Evolutionary conservation across 2,329 filamentous ascomycete species (phyloP).

Genomic region (Paraphoma sp.): DNA sequence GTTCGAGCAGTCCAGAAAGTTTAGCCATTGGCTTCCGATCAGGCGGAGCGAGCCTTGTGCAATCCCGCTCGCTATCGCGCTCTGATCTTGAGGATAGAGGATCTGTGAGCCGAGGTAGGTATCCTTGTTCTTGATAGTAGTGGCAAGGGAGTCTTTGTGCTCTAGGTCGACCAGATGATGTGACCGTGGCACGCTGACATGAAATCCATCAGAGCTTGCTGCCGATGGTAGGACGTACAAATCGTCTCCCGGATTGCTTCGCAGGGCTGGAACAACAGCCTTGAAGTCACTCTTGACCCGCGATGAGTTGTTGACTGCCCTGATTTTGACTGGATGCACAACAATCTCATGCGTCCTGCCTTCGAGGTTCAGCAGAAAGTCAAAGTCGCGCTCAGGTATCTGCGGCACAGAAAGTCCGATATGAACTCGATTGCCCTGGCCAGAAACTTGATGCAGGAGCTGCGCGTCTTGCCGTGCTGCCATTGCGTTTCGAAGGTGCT

Average conservation of each 20-base stretch:
- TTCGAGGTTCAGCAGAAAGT: slow-evolving; percentile 25
- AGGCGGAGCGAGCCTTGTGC: slow-evolving; percentile 28
- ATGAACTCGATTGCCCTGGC: slow-evolving; percentile 18
- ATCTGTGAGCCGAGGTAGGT: slow-evolving; percentile 23
- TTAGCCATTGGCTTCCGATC: slow-evolving; percentile 33
- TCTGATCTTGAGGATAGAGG: slow-evolving; percentile 33
- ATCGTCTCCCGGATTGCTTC: slow-evolving; percentile 5
- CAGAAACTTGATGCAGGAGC: slow-evolving; percentile 26
- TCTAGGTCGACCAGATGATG: slow-evolving; percentile 29
- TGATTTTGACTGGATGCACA: slow-evolving; percentile 23
- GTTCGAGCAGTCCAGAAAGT: slow-evolving; percentile 28
- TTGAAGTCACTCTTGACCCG: slow-evolving; percentile 18
- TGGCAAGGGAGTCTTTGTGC: slow-evolving; percentile 29
- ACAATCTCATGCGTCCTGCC: slow-evolving; percentile 29
- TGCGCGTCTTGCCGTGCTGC: slow-evolving; percentile 34
- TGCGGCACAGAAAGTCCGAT: slow-evolving; percentile 35
- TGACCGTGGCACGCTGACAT: slow-evolving; percentile 23
- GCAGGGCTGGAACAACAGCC: slow-evolving; percentile 17
- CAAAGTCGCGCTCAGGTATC: slow-evolving; percentile 34
- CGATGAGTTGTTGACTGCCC: slow-evolving; percentile 14
- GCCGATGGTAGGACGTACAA: slow-evolving; percentile 28
- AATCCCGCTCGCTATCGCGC: slow-evolving; percentile 29
- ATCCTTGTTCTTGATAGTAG: slow-evolving; percentile 19
- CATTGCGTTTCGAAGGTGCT: slow-evolving; percentile 24
- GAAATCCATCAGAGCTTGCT: slow-evolving; percentile 24